Base-by-base conservation (phyloP, 768 basidiomycete genomes). In the Suillus bovinus region DNA sequence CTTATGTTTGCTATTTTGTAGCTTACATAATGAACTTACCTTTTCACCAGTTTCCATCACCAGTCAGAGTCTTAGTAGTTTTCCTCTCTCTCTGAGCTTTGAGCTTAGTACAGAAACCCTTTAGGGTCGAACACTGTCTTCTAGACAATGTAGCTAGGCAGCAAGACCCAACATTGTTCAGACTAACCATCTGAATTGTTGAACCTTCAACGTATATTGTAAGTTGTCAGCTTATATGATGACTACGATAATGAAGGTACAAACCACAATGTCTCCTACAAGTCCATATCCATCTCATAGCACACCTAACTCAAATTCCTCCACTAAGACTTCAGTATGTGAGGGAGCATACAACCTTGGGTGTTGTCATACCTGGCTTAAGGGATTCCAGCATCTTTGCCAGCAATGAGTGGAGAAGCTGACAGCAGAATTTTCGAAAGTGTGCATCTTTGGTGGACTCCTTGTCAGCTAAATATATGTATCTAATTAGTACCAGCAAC, bases 271-370 rank as follows among this genome's bases (percentile, higher is more conserved):
- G 53, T 76, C 72, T 8, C 39, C 60, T 60, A 70, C 62, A 61
- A 78, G 68, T 0, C 79, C 77, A 62, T 73, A 77, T 0, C 69
- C 67, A 52, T 74, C 71, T 74, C 77, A 78, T 17, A 53, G 10
- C 6, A 53, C 50, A 53, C 50, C 50, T 57, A 24, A 39, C 20
- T 42, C 20, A 8, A n/a, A 42, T 8, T 42, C 41, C 20, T 42
- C 41, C 1, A 42, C 41, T 1, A 42, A 42, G 7, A 42, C 41
- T n/a, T 42, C 20, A 4, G 41, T 42, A 9, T 42, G 41, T 2
- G 1, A 11, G 38, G 39, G 6, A 38, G 14, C 5, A 2, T 14
- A 38, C 17, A 7, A 41, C 17, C 39, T 41, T 11, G 4, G 42
- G 42, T 44, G 9, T 44, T 4, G n/a, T n/a, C 38, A 38, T 38